Conservation (phyloP, 2,329 filamentous ascomycete species). For the Sporothrix euskadiensis region DNA sequence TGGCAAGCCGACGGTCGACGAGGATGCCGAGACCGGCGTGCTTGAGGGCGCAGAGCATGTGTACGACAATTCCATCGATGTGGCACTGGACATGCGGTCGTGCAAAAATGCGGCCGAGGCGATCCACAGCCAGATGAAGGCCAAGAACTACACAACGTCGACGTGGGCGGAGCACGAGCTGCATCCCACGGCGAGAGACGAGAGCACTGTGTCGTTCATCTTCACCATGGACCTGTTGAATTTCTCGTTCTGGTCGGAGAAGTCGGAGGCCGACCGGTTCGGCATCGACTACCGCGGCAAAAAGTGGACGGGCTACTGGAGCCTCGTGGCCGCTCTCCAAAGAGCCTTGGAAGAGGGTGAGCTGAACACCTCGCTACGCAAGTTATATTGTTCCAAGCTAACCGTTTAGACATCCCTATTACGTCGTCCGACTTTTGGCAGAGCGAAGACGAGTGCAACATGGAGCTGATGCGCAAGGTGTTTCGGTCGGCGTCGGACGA, state of each 20-base stretch:
- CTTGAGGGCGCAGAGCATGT: slow-evolving; percentile 81
- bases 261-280: slow-evolving; percentile 69
- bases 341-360: slow-evolving; percentile 84
- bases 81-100: slow-evolving; percentile 79
- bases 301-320: slow-evolving; percentile 94
- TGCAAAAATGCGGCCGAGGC: slow-evolving; percentile 78
- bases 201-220: slow-evolving; percentile 82
- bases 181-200: slow-evolving; percentile 80
- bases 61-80: slow-evolving; percentile 89
- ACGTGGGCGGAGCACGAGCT: slow-evolving; percentile 88
- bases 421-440: slow-evolving; percentile 87
- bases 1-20: slow-evolving; percentile 54
- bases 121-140: slow-evolving; percentile 80
- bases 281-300: slow-evolving; percentile 77
- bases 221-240: slow-evolving; percentile 97
- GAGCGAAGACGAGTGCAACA: slow-evolving; percentile 71
- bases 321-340: slow-evolving; percentile 82
- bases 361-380: slow-evolving; percentile 22
- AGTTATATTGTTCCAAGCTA: background rate
- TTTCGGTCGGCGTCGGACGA: slow-evolving; percentile 87
- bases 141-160: slow-evolving; percentile 77
- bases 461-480: slow-evolving; percentile 71
- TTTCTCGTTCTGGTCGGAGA: slow-evolving; percentile 93
- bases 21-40: slow-evolving; percentile 75
- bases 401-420: slow-evolving; percentile 70